Conservation (phyloP, 2,329 filamentous ascomycete species). For the Colletotrichum eleusines region DNA sequence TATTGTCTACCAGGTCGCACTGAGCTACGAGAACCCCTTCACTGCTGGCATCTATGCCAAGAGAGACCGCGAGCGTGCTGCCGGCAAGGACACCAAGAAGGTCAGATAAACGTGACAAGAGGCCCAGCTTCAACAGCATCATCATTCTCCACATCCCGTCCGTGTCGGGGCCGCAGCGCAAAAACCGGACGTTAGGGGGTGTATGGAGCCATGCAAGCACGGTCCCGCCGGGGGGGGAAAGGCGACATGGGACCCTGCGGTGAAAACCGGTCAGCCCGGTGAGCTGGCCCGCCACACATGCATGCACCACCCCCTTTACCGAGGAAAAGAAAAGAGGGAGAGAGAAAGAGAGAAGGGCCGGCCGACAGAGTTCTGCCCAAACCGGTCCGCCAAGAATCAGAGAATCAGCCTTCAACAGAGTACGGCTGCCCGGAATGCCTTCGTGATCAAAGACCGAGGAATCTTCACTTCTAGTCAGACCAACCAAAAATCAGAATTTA, state of each 20-base stretch:
- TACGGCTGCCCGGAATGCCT: constrained; percentile 33
- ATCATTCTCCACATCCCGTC: constrained; percentile 24
- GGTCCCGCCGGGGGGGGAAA: constrained; percentile 15
- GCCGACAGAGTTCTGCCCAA: constrained; percentile 28
- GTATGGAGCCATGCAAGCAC: constrained; percentile 31
- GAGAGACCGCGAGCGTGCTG: constrained; percentile 72
- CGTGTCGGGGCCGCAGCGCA: constrained; percentile 35
- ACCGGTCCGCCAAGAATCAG: constrained; percentile 33
- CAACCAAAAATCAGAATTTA: constrained; percentile 27
- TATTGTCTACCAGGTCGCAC: constrained; percentile 82
- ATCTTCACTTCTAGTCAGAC: constrained; percentile 33
- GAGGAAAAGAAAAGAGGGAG: not conserved
- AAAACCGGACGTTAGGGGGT: constrained; percentile 36
- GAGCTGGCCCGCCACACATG: constrained; percentile 28
- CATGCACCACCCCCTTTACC: not conserved
- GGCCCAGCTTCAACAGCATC: constrained; percentile 42
- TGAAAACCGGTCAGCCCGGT: constrained; percentile 29
- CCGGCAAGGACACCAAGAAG: constrained; percentile 63
- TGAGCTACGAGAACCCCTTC: constrained; percentile 93
- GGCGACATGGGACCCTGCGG: constrained; percentile 22
- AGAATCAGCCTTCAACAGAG: constrained; percentile 42
- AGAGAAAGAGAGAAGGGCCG: not conserved
- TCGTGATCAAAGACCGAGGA: constrained; percentile 3
- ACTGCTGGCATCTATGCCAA: constrained; percentile 93
- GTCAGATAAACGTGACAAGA: constrained; percentile 54